A percentile compares a stretch with the other conserved stretches of the same genome.
Evolutionary conservation across 2,329 filamentous ascomycete species (phyloP).

Genomic region (Trichoderma sp.): DNA sequence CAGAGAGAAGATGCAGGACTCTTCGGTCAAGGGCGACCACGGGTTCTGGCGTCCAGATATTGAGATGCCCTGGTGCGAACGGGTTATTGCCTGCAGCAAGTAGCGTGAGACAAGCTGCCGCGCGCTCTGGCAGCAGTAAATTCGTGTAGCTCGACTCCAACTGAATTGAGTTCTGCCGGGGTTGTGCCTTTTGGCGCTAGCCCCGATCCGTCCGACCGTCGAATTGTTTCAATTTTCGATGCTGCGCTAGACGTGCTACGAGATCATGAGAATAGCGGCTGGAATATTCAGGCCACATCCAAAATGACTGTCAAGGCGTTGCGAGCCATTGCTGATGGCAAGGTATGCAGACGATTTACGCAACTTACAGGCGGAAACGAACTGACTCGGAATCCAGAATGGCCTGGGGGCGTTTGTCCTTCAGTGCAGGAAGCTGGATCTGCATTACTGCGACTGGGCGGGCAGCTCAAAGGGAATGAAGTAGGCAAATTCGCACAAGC

Average conservation of each 20-base stretch:
- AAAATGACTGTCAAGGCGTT: slow-evolving; percentile 62
- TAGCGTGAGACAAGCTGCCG: slow-evolving; percentile 14
- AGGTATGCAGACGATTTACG: slow-evolving; percentile 46
- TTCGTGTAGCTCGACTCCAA: slow-evolving; percentile 27
- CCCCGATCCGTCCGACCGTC: slow-evolving; percentile 32
- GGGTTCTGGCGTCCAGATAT: slow-evolving; percentile 14
- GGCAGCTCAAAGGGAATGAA: slow-evolving; percentile 96
- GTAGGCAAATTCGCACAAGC: slow-evolving; percentile 51
- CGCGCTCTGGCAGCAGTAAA: slow-evolving; percentile 32
- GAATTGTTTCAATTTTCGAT: slow-evolving; percentile 22
- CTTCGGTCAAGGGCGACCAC: neutral
- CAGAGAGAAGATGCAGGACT: neutral
- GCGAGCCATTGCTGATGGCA: slow-evolving; percentile 56
- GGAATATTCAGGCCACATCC: slow-evolving; percentile 36
- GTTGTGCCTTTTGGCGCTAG: slow-evolving; percentile 36
- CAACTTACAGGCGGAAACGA: neutral
- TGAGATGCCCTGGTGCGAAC: slow-evolving; percentile 18
- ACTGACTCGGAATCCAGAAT: slow-evolving; percentile 63
- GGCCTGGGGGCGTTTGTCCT: slow-evolving; percentile 96
- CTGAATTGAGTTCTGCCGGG: slow-evolving; percentile 32
- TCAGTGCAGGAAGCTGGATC: slow-evolving; percentile 93
- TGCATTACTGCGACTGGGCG: slow-evolving; percentile 96
- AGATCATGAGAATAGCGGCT: slow-evolving; percentile 38
- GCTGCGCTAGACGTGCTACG: slow-evolving; percentile 3
- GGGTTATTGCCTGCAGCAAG: slow-evolving; percentile 14